Conservation (phyloP, 2,329 filamentous ascomycete genomes). For the Calonectria hawksworthii region DNA sequence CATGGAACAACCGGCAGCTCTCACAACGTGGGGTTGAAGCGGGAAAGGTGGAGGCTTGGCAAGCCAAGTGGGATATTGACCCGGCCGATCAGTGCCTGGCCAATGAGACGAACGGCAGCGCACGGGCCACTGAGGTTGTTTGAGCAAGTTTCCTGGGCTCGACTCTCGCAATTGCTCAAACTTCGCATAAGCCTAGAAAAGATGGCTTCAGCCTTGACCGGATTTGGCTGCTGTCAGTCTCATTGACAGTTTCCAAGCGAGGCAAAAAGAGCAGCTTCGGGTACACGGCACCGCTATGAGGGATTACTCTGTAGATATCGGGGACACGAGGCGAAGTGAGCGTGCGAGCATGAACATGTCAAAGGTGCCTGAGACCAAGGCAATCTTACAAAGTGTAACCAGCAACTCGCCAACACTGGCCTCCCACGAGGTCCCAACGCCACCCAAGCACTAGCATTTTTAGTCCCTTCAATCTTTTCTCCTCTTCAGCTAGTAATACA, state of each 20-base stretch:
- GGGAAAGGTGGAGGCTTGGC: constrained; percentile 19
- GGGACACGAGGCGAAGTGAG: not conserved
- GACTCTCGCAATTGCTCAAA: constrained; percentile 13
- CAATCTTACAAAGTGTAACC: constrained; percentile 6
- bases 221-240: constrained; percentile 9
- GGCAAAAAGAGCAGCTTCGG: not conserved
- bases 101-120: constrained; percentile 33
- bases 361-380: not conserved
- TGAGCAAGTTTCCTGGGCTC: constrained; percentile 54
- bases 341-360: not conserved
- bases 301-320: not conserved
- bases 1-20: constrained; percentile 17
- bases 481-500: not conserved
- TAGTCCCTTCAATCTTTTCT: not conserved
- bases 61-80: constrained; percentile 31
- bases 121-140: constrained; percentile 51
- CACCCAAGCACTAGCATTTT: constrained; percentile 3
- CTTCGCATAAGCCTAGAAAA: not conserved
- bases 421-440: constrained; percentile 1
- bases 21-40: constrained; percentile 16
- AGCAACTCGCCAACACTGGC: not conserved
- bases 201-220: constrained; percentile 9
- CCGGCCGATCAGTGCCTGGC: constrained; percentile 22
- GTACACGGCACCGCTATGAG: constrained; percentile 18
- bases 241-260: not conserved